These are phyloP conservation scores for Vitis riparia DNA, from an alignment of 164 flowering plant genomes.

Conservation along the genomic window DNA sequence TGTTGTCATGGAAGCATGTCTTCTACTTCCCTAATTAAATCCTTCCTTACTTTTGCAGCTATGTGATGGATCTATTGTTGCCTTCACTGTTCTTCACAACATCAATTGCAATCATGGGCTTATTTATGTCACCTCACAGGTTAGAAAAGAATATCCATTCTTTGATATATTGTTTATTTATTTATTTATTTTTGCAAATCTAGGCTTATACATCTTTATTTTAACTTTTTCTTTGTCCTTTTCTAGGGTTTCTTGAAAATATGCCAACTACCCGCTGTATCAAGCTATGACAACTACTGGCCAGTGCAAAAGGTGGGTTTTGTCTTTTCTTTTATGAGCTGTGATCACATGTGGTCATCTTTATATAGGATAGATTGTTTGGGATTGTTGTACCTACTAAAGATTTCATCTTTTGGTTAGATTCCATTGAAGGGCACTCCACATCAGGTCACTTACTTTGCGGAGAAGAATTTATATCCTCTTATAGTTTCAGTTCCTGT, in stretches of 20 bases:
- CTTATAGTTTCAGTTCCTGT: constrained; percentile 94
- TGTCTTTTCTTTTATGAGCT: neutral
- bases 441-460: constrained; percentile 92
- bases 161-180: neutral
- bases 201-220: constrained; percentile 3
- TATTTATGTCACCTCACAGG: constrained; percentile 96
- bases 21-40: neutral
- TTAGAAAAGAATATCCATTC: constrained; percentile 12
- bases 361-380: neutral
- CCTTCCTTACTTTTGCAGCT: constrained; percentile 44
- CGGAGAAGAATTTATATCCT: constrained; percentile 93
- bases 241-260: constrained; percentile 90
- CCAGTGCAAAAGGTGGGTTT: constrained; percentile 86
- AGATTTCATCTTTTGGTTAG: constrained; percentile 35
- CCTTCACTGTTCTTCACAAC: constrained; percentile 96
- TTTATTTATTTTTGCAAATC: constrained; percentile 1
- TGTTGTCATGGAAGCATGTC: neutral
- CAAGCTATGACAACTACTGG: constrained; percentile 91
- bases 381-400: neutral
- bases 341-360: too few relatives aligned
- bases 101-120: constrained; percentile 97
- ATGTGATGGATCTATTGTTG: constrained; percentile 92
- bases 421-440: constrained; percentile 93
- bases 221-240: neutral
- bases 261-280: constrained; percentile 81